Evolutionary conservation across 202 grass and related monocot species (phyloP).

Genomic region (Panicum hallii): DNA sequence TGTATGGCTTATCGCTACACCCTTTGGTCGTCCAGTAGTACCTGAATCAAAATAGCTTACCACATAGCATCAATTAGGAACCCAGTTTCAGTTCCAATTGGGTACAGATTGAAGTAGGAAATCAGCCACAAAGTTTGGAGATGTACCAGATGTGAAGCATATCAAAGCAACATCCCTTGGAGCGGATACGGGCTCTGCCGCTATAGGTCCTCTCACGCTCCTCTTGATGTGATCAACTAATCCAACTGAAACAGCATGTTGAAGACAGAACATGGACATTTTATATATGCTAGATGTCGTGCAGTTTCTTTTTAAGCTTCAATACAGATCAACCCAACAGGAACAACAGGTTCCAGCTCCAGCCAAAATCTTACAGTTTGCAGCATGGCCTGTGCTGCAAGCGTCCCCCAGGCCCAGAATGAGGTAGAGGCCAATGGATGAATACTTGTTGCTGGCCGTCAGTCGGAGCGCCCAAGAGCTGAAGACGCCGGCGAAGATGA

Average conservation of each 20-base stretch:
- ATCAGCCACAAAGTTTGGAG: background rate
- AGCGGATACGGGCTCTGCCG: conserved; percentile 44
- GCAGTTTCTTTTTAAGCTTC: background rate
- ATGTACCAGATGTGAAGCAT: conserved; percentile 96
- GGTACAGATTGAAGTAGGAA: conserved; percentile 7
- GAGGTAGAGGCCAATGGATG: conserved; percentile 63
- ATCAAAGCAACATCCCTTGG: conserved; percentile 68
- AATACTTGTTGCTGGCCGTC: background rate
- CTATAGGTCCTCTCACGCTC: conserved; percentile 7
- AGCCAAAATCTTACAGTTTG: conserved; percentile 45
- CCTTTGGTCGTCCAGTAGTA: conserved; percentile 81
- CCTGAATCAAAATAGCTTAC: conserved; percentile 51
- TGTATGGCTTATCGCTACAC: conserved; percentile 80
- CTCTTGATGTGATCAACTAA: conserved; percentile 49
- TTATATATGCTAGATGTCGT: no score
- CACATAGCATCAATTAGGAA: background rate
- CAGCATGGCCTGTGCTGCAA: background rate
- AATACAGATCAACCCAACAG: background rate
- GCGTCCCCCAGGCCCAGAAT: conserved; percentile 47
- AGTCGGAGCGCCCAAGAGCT: conserved; percentile 57
- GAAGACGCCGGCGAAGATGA: conserved; percentile 56
- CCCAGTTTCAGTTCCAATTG: background rate
- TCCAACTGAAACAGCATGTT: conserved; percentile 51
- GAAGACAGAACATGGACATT: background rate
- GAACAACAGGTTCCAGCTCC: background rate